These are phyloP conservation scores for Chenopodium berlandieri DNA, from an alignment of 148 eudicot genomes.

Conservation along the genomic window DNA sequence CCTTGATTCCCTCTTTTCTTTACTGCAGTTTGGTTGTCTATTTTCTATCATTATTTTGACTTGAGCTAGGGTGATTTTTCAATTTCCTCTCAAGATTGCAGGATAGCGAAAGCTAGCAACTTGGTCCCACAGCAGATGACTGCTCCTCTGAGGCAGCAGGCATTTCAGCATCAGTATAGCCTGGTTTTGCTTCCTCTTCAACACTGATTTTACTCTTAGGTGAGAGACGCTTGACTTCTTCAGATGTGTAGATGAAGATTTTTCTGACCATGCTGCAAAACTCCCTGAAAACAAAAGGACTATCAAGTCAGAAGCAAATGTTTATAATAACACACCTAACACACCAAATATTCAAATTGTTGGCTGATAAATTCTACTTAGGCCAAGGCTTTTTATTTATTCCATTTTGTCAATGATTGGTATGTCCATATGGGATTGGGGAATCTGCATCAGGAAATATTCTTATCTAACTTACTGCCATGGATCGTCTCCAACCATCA, in stretches of 20 bases:
- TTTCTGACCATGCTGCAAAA: conserved; percentile 89
- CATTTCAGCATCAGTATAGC: conserved; percentile 35
- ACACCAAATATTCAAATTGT: background rate
- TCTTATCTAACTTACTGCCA: conserved; percentile 72
- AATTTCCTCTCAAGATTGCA: background rate
- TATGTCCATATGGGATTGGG: background rate
- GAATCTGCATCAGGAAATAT: background rate
- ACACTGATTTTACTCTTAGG: conserved; percentile 64
- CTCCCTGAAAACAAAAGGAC: conserved; percentile 47
- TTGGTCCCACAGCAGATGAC: conserved; percentile 51
- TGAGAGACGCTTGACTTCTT: conserved; percentile 79
- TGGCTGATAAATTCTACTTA: too few species aligned
- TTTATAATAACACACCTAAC: background rate
- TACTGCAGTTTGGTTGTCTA: background rate
- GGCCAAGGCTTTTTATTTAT: background rate
- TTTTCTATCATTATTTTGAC: conserved; percentile 11
- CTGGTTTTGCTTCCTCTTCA: conserved; percentile 39
- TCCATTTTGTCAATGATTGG: background rate
- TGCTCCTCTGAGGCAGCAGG: conserved; percentile 58
- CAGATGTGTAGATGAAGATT: conserved; percentile 70
- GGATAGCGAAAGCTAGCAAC: conserved; percentile 29
- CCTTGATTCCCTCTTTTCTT: conserved; percentile 3
- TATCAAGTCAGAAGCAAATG: background rate
- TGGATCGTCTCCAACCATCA: conserved; percentile 99
- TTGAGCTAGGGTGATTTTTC: background rate